phyloP scores from a whole-genome alignment of 2,329 filamentous ascomycete genomes.

The Colletotrichum lupini region DNA sequence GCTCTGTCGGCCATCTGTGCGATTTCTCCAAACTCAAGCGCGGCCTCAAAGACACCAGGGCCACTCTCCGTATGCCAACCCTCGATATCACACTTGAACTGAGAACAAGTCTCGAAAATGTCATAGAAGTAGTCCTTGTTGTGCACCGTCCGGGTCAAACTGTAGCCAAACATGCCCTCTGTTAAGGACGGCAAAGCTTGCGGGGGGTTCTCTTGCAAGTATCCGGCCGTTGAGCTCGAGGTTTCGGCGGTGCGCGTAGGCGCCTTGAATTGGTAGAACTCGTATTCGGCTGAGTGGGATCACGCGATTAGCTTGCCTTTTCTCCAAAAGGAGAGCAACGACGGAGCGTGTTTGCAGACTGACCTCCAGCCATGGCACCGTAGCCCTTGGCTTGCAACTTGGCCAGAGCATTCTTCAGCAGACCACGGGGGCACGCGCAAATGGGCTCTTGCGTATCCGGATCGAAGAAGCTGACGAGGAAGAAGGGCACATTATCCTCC shows the following conservation, averaged over 20 bases:
- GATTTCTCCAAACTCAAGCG: constrained; percentile 90
- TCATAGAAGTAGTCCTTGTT: constrained; percentile 95
- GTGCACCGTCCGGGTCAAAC: constrained; percentile 84
- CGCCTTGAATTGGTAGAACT: constrained; percentile 90
- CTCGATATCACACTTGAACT: constrained; percentile 85
- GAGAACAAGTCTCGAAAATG: constrained; percentile 82
- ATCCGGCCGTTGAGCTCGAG: constrained; percentile 77
- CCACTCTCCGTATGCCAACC: constrained; percentile 97
- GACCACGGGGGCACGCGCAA: constrained; percentile 81
- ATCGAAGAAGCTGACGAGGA: constrained; percentile 85
- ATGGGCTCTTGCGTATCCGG: constrained; percentile 79
- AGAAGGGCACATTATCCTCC: constrained; percentile 89
- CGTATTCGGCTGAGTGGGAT: constrained; percentile 80
- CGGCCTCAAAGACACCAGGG: constrained; percentile 94
- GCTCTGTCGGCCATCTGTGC: constrained; percentile 92
- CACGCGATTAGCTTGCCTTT: constrained; percentile 4
- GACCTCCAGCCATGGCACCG: constrained; percentile 90
- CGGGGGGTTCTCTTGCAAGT: constrained; percentile 78
- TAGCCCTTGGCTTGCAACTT: constrained; percentile 78
- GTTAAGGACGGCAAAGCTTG: constrained; percentile 82
- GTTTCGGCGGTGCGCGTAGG: constrained; percentile 65
- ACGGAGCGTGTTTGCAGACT: constrained; percentile 42
- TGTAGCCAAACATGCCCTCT: constrained; percentile 97
- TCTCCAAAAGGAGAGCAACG: not conserved
- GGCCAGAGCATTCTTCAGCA: constrained; percentile 75